Evolutionary conservation across 139 green algal genomes (phyloP).

Genomic region (Spirogloea muscicola): DNA sequence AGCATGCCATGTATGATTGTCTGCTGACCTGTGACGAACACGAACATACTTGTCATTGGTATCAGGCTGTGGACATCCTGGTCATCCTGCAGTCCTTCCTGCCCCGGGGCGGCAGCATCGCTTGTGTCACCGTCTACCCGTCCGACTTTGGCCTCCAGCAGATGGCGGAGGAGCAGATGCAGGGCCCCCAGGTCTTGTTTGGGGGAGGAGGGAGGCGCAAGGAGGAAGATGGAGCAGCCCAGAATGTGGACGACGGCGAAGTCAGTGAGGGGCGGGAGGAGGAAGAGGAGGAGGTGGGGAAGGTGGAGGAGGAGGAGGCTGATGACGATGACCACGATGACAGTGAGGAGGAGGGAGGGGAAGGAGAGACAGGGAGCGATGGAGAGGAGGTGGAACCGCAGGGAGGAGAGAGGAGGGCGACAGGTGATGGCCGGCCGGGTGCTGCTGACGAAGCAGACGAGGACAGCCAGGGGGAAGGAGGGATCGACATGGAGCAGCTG

Average conservation of each 20-base stretch:
- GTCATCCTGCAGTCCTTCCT: constrained; percentile 77
- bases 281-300: constrained; percentile 33
- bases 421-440: constrained; percentile 16
- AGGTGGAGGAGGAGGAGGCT: constrained; percentile 50
- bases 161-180: constrained; percentile 77
- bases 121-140: constrained; percentile 82
- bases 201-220: neutral
- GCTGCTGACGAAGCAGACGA: constrained; percentile 18
- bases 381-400: constrained; percentile 5
- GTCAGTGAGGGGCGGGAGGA: constrained; percentile 27
- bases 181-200: constrained; percentile 63
- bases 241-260: constrained; percentile 12
- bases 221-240: constrained; percentile 31
- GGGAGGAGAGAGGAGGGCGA: constrained; percentile 22
- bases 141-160: constrained; percentile 85
- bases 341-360: constrained; percentile 9
- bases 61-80: constrained; percentile 75
- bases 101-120: constrained; percentile 51
- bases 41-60: too few relatives aligned
- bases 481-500: constrained; percentile 59
- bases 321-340: constrained; percentile 22
- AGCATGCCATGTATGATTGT: too few relatives aligned
- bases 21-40: too few relatives aligned
- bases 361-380: constrained; percentile 21
- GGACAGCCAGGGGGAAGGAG: too few relatives aligned